Conservation (phyloP, 2,329 filamentous ascomycete species). For the Chlorencoelia australis region DNA sequence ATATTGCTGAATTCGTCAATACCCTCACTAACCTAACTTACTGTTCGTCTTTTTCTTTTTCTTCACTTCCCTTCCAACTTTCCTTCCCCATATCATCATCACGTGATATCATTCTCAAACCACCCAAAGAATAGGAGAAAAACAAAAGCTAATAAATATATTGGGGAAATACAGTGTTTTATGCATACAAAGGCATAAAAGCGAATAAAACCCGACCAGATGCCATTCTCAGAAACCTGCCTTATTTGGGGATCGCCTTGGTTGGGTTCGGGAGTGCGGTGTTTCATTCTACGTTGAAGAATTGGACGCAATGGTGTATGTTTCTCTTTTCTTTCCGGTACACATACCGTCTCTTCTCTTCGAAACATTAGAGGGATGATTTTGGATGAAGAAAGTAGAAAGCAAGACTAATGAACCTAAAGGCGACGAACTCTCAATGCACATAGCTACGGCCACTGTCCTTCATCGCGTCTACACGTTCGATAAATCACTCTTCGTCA, state of each 20-base stretch:
- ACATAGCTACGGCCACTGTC: slow-evolving; percentile 41
- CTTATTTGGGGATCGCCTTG: slow-evolving; percentile 33
- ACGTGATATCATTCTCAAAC: slow-evolving; percentile 3
- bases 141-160: not conserved
- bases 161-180: slow-evolving; percentile 14
- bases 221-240: slow-evolving; percentile 25
- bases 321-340: slow-evolving; percentile 1
- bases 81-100: slow-evolving; percentile 12
- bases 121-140: not conserved
- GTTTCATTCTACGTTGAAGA: slow-evolving; percentile 36
- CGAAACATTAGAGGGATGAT: not conserved
- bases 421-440: slow-evolving; percentile 50
- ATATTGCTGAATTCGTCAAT: slow-evolving; percentile 44
- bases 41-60: slow-evolving; percentile 26
- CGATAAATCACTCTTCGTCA: slow-evolving; percentile 36
- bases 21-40: slow-evolving; percentile 41
- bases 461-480: slow-evolving; percentile 39
- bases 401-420: slow-evolving; percentile 27
- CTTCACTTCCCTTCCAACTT: slow-evolving; percentile 1
- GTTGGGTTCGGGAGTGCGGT: slow-evolving; percentile 33
- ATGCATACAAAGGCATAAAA: slow-evolving; percentile 24
- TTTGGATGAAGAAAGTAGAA: not conserved
- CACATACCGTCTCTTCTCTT: not conserved
- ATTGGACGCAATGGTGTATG: slow-evolving; percentile 36
- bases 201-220: slow-evolving; percentile 20